Evolutionary conservation across 768 basidiomycete species (phyloP).

Genomic region (Rhizopogon sp.): DNA sequence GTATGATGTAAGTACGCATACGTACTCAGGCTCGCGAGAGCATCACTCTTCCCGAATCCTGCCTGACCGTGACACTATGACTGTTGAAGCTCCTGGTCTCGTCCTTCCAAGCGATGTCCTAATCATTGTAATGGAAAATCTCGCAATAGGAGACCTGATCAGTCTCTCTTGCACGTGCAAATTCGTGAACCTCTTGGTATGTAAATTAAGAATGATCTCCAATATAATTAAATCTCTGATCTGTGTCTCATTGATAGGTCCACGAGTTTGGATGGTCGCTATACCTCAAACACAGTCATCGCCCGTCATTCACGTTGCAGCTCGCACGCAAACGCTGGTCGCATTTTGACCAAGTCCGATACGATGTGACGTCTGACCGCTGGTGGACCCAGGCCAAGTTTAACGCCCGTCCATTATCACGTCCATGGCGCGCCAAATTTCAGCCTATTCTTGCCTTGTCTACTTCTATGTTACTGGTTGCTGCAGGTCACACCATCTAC

Average conservation of each 20-base stretch:
- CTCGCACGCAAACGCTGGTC: slow-evolving; percentile 41
- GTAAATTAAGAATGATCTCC: no score
- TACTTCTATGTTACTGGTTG: slow-evolving; percentile 51
- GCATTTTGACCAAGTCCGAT: slow-evolving; percentile 37
- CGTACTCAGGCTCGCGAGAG: no score
- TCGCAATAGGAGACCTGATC: slow-evolving; percentile 39
- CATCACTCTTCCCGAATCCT: no score
- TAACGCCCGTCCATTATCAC: slow-evolving; percentile 59
- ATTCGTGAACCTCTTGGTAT: slow-evolving; percentile 35
- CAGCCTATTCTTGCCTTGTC: slow-evolving; percentile 57
- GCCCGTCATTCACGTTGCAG: slow-evolving; percentile 49
- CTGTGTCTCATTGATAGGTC: slow-evolving; percentile 35
- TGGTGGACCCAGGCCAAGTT: slow-evolving; percentile 50
- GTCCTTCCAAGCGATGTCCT: slow-evolving; percentile 51
- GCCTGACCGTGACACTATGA: neutral
- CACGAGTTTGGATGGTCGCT: slow-evolving; percentile 54
- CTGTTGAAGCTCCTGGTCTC: slow-evolving; percentile 2
- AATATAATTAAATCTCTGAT: no score
- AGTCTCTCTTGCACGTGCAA: slow-evolving; percentile 25
- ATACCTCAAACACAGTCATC: slow-evolving; percentile 45
- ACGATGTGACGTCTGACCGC: slow-evolving; percentile 47
- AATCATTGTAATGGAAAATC: slow-evolving; percentile 44
- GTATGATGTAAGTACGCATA: no score
- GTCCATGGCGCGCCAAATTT: slow-evolving; percentile 50
- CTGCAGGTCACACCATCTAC: slow-evolving; percentile 52